Evolutionary conservation across 225 moss, liverwort and hornwort genomes (phyloP), one percentile per base, ranked within the genome.

Genomic region (Climacium dendroides): DNA sequence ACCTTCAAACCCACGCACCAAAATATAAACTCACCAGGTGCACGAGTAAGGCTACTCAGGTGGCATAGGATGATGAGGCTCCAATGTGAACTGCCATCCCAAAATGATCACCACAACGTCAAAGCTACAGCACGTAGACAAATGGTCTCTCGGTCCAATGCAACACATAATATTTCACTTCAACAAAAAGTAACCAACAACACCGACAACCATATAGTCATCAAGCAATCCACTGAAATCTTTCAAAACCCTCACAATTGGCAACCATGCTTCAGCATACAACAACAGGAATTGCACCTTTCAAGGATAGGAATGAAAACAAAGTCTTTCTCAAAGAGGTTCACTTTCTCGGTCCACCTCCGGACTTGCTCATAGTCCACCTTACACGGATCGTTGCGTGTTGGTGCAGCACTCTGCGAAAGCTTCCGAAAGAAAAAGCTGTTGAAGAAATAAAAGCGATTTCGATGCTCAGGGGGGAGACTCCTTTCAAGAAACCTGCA

Each of bases 171-270:
- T 69, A 69, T 20, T 39, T 2, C 5, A 39, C 39, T 39, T 23
- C 5, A 1, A 1, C 4, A 2, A 0, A 8, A n/a, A n/a, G n/a
- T n/a, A 69, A 39, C 7, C 8, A 7, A 37, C 11, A n/a, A 67
- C 13, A 1, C 24, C 24, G n/a, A n/a, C 5, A 64, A 34, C 35
- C 19, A n/a, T 64, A 29, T 14, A 8, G n/a, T n/a, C 7, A 39
- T 25, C 39, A 69, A 39, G 5, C 22, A 23, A 7, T 4, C 0
- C 1, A 24, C 3, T 69, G 1, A 2, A 13, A 3, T 69, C 14
- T 69, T 14, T 25, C 1, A 14, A 69, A 69, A 13, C 24, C 24
- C 13, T 14, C 4, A 39, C 7, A 39, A 24, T 5, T 69, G 7
- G 24, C 0, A 4, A 39, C 8, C 39, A 69, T 39, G 4, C 14